Conservation (phyloP, 352 stramenopile genomes). For the Phytophthora tubulina region DNA sequence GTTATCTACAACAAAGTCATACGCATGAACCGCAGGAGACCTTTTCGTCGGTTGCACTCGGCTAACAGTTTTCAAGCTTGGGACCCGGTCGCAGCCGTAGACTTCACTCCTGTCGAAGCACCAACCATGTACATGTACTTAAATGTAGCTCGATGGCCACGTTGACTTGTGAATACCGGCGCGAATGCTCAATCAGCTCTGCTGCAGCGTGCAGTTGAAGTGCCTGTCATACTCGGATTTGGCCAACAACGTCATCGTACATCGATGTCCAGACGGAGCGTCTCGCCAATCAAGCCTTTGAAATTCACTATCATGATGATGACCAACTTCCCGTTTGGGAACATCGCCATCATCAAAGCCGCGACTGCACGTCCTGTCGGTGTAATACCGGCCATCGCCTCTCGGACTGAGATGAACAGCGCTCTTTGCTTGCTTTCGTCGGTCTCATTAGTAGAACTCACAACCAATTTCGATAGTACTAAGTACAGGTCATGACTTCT, state of each 20-base stretch:
- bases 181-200: too few species aligned
- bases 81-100: too few species aligned
- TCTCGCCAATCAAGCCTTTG: slow-evolving; percentile 4
- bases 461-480: slow-evolving; percentile 5
- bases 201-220: too few species aligned
- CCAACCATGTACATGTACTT: too few species aligned
- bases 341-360: slow-evolving; percentile 30
- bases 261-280: background rate
- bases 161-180: too few species aligned
- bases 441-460: slow-evolving; percentile 2
- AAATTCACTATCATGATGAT: slow-evolving; percentile 20
- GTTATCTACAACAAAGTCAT: too few species aligned
- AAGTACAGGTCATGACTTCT: background rate
- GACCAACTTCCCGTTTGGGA: slow-evolving; percentile 10
- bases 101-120: too few species aligned
- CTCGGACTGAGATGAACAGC: slow-evolving; percentile 2
- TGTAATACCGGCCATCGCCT: slow-evolving; percentile 5
- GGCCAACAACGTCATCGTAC: slow-evolving; percentile 10
- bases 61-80: too few species aligned
- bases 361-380: slow-evolving; percentile 18
- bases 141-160: too few species aligned
- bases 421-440: background rate
- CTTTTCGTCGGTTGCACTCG: too few species aligned
- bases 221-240: slow-evolving; percentile 12
- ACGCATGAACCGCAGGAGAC: too few species aligned